These are phyloP conservation scores for Lenwebbia sp. DNA, from an alignment of 345 rosid genomes.

Conservation along the genomic window DNA sequence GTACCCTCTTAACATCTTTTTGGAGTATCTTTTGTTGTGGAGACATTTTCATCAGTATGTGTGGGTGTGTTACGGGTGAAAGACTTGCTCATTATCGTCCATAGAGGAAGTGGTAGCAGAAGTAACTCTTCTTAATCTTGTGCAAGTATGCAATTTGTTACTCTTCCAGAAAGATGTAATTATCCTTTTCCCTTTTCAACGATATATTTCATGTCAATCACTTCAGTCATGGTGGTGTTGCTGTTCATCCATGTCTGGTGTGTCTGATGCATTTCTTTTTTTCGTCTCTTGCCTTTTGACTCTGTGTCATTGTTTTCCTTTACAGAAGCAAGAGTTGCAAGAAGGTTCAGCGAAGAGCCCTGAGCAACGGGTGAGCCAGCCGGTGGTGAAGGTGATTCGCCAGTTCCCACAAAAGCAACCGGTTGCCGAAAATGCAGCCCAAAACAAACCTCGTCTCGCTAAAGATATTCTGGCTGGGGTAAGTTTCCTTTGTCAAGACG, in stretches of 20 bases:
- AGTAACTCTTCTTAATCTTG: neutral
- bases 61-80: neutral
- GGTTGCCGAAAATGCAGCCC: conserved; percentile 26
- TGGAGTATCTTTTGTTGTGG: neutral
- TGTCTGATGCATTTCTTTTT: neutral
- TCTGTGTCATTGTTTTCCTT: neutral
- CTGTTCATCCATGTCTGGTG: neutral
- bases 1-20: neutral
- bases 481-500: conserved; percentile 10
- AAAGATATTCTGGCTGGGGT: conserved; percentile 61
- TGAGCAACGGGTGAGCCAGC: conserved; percentile 21
- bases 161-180: neutral
- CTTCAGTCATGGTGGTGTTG: neutral
- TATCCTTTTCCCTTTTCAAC: neutral
- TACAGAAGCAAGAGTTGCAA: conserved; percentile 61
- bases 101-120: conserved; percentile 1
- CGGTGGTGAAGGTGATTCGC: conserved; percentile 29
- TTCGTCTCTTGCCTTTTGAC: neutral
- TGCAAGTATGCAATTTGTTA: neutral
- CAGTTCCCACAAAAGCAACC: conserved; percentile 66
- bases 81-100: neutral
- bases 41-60: neutral
- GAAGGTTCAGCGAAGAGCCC: conserved; percentile 23
- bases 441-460: conserved; percentile 54
- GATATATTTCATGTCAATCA: neutral